phyloP scores from a whole-genome alignment of 2,329 filamentous ascomycete genomes.

The Penicillium sp. region DNA sequence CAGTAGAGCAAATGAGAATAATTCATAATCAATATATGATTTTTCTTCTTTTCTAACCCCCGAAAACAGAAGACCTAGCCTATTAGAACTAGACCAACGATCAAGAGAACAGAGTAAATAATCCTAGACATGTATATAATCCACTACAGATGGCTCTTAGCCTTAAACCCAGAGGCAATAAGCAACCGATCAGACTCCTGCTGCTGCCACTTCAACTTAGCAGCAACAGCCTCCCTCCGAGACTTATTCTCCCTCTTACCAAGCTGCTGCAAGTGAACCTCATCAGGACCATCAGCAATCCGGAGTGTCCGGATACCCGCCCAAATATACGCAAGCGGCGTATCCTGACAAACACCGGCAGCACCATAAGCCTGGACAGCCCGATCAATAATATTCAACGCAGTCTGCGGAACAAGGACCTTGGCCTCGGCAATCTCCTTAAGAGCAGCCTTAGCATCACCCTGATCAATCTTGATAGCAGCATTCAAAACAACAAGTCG shows the following conservation, averaged over 20 bases:
- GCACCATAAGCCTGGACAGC: constrained; percentile 91
- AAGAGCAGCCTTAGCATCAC: constrained; percentile 83
- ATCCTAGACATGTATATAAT: neutral
- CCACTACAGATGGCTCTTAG: constrained; percentile 36
- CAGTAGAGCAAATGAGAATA: no score
- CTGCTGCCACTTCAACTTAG: constrained; percentile 46
- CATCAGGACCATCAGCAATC: constrained; percentile 91
- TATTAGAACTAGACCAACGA: no score
- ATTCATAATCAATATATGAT: neutral
- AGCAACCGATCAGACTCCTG: constrained; percentile 40
- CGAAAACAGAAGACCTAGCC: neutral
- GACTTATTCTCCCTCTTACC: constrained; percentile 57
- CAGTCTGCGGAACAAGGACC: constrained; percentile 80
- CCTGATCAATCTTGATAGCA: constrained; percentile 88
- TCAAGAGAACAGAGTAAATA: neutral
- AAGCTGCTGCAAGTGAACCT: constrained; percentile 74
- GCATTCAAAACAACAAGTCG: constrained; percentile 91
- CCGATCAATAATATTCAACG: constrained; percentile 86
- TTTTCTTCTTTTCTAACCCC: neutral
- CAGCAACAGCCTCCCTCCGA: constrained; percentile 44
- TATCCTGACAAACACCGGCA: constrained; percentile 90
- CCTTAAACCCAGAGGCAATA: constrained; percentile 37
- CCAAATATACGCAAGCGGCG: constrained; percentile 84
- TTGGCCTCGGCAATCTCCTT: constrained; percentile 96
- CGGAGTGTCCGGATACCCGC: constrained; percentile 76